Evolutionary conservation across 2,329 filamentous ascomycete species (phyloP), one percentile per base, ranked within the genome.

Genomic region (Neospermospora avenae): DNA sequence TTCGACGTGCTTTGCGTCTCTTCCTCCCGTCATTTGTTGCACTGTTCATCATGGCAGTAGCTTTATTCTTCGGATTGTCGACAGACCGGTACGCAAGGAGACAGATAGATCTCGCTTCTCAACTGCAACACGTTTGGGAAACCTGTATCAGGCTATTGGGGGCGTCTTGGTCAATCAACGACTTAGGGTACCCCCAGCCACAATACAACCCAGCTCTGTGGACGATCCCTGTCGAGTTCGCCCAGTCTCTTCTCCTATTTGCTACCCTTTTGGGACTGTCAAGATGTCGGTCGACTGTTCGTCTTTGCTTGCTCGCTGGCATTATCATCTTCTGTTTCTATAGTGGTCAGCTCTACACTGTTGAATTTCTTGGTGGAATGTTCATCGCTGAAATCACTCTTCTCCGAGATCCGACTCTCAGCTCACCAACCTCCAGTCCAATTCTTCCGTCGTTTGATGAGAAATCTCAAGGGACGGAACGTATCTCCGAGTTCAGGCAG

Each of bases 321-420:
- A 65, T 72, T 11, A 64, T 63, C 25, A 18, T 56, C 2, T 69
- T 71, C 48, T 70, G 69, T 49, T 68, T 72, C 45, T 67, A 65
- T 41, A 64, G 62, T 39, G 68, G 64, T 20, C 61, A 67, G 53
- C 55, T 68, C 3, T 65, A 68, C 22, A 51, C 67, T 2, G 64
- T 78, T 25, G 78, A 80, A 65, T 81, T 81, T 62, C 63, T 80
- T 10, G 73, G 73, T 2, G 79, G 79, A 10, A 72, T 80, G 70
- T 71, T 78, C 41, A 70, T 81, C 4, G 78, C 77, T 16, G 78
- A 81, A 67, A 60, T 77, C 3, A 75, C 75, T 31, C 67, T 79
- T n/a, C 67, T 75, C 16, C 72, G 76, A 62, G 63, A 70, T 34
- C 56, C 37, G 2, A 53, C 61, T 18, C 52, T 65, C 34, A 57